Evolutionary conservation across 352 stramenopile species (phyloP), one percentile per base, ranked within the genome.

Genomic region (Phytophthora palmivora): DNA sequence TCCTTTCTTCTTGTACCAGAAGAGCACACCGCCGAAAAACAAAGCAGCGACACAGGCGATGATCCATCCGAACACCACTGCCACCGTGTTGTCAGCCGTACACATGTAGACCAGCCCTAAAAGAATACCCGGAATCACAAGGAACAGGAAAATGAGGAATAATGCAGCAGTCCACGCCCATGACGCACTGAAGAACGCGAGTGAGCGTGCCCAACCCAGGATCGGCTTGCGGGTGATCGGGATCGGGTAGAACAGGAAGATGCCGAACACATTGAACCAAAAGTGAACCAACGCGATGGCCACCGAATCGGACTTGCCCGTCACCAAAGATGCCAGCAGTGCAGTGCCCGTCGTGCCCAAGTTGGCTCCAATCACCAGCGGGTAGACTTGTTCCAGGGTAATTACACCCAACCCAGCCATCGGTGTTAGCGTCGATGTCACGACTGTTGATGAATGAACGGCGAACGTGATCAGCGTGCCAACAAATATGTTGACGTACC

Each of bases 161-260:
- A 87, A 28, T 4, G 71, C 68, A 14, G 75, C 79, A 2, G 58
- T 59, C 33, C 74, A 70, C 24, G 75, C 63, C 81, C 81, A 90
- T 36, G 67, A 75, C 3, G 76, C 81, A 47, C 78, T 87, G 58
- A 75, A 82, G 62, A 76, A 75, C 3, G 78, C 91, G 3, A 98
- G 60, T 1, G 77, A 67, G 0, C 73, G 74, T 12, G 91, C 87
- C 60, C 74, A 88, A 36, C 71, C 58, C 33, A 97, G 54, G n/a
- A 96, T 46, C 10, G 94, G 74, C 18, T 62, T 56, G 18, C 93
- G 76, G 67, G 93, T 96, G 62, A 88, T 76, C 7, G 86, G 87
- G 46, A 97, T 70, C 30, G 90, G 89, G 57, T 97, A 98, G 77
- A 92, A 98, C 15, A 97, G 78, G 16, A 97, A 49, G 36, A 96